These are phyloP conservation scores for Microbotryum saponariae DNA, from an alignment of 1,284 basidiomycete genomes.

Conservation along the genomic window DNA sequence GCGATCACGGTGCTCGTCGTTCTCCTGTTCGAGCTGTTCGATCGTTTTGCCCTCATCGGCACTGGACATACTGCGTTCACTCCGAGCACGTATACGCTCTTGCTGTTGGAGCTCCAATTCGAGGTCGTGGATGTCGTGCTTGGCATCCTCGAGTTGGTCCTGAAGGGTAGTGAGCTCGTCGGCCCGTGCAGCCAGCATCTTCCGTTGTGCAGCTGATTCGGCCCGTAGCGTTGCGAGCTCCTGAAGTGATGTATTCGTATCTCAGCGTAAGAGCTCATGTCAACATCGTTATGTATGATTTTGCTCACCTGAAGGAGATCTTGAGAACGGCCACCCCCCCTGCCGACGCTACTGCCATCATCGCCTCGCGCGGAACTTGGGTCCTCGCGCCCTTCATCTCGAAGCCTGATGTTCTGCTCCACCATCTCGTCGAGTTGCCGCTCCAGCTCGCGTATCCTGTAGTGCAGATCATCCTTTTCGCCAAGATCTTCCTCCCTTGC, in stretches of 20 bases:
- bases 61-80: constrained; percentile 7
- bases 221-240: constrained; percentile 49
- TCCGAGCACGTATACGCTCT: constrained; percentile 1
- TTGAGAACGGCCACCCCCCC: constrained; percentile 23
- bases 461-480: constrained; percentile 23
- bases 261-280: no score
- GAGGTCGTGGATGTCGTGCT: constrained; percentile 40
- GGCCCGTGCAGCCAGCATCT: constrained; percentile 35
- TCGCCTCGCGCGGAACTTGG: constrained; percentile 39
- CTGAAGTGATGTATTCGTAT: no score
- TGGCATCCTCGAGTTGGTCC: constrained; percentile 36
- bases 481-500: constrained; percentile 41
- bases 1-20: constrained; percentile 64
- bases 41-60: constrained; percentile 5
- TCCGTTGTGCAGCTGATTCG: constrained; percentile 40
- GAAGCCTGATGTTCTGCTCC: constrained; percentile 62
- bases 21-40: constrained; percentile 45
- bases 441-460: constrained; percentile 40
- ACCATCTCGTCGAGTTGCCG: constrained; percentile 46
- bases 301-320: no score
- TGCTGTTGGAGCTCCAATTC: constrained; percentile 40
- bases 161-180: constrained; percentile 38
- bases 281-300: no score
- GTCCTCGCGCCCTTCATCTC: constrained; percentile 52
- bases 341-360: constrained; percentile 41